Conservation (phyloP, 768 basidiomycete species). For the Chalciporus piperatus region DNA sequence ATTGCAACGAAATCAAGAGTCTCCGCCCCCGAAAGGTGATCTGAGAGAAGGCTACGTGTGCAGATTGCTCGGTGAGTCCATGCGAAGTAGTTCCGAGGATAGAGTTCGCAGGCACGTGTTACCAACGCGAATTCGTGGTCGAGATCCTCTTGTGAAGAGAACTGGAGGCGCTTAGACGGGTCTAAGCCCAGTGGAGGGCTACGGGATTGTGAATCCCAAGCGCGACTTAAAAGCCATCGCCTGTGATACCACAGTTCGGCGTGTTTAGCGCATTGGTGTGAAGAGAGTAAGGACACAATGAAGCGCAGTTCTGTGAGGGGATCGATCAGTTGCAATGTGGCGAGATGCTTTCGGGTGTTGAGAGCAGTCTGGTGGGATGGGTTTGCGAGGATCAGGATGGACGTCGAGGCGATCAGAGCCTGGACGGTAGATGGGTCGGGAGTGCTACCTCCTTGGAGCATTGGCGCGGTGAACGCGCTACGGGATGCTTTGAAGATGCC, state of each 20-base stretch:
- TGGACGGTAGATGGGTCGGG: slow-evolving; percentile 9
- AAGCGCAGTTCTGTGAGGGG: slow-evolving; percentile 47
- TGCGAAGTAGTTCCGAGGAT: slow-evolving; percentile 73
- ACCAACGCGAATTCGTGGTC: slow-evolving; percentile 48
- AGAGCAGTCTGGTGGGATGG: slow-evolving; percentile 69
- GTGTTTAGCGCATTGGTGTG: slow-evolving; percentile 58
- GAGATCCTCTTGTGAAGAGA: slow-evolving; percentile 35
- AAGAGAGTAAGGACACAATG: slow-evolving; percentile 46
- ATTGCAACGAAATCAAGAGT: slow-evolving; percentile 25
- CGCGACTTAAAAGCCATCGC: slow-evolving; percentile 53
- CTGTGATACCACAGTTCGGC: slow-evolving; percentile 70
- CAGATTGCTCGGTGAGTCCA: slow-evolving; percentile 63
- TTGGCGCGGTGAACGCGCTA: neutral
- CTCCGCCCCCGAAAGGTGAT: slow-evolving; percentile 17
- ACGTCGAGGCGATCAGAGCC: slow-evolving; percentile 35
- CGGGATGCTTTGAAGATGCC: slow-evolving; percentile 33
- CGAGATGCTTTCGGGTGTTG: slow-evolving; percentile 55
- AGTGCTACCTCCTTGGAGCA: neutral
- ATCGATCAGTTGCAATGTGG: slow-evolving; percentile 37
- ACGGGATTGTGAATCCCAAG: slow-evolving; percentile 23
- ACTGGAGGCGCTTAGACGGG: slow-evolving; percentile 3
- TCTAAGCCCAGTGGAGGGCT: neutral
- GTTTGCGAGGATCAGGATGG: slow-evolving; percentile 59
- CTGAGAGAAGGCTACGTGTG: slow-evolving; percentile 32
- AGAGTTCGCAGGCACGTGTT: slow-evolving; percentile 51